A percentile compares a stretch with the other conserved stretches of the same genome.
phyloP scores from a whole-genome alignment of 176 grass and related monocot species.

The Elaeis guineensis region DNA sequence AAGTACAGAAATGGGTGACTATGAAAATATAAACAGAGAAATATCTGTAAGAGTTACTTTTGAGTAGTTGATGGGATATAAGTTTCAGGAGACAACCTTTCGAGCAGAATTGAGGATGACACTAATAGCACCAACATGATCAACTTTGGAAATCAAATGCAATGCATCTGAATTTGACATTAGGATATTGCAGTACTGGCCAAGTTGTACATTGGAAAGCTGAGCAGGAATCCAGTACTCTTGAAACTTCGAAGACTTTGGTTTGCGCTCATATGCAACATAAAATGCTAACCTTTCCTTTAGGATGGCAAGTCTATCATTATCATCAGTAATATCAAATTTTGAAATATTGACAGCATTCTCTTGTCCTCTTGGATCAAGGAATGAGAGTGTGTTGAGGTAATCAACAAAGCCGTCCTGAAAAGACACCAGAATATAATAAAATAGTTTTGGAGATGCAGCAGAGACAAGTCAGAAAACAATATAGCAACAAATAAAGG shows the following conservation, averaged over 20 bases:
- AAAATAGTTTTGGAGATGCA: too few relatives aligned
- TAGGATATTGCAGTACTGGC: conserved; percentile 64
- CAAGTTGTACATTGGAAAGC: conserved; percentile 72
- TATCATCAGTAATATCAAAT: conserved; percentile 31
- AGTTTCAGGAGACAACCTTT: conserved; percentile 33
- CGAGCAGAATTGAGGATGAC: conserved; percentile 58
- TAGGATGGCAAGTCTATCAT: conserved; percentile 31
- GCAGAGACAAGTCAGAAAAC: too few relatives aligned
- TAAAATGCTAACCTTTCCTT: conserved; percentile 47
- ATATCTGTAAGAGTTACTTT: too few relatives aligned
- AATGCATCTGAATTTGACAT: conserved; percentile 60
- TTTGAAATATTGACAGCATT: conserved; percentile 17
- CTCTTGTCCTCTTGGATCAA: conserved; percentile 33
- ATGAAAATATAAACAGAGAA: too few relatives aligned
- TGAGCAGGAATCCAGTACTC: conserved; percentile 84
- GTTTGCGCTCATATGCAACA: conserved; percentile 57
- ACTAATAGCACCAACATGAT: conserved; percentile 65
- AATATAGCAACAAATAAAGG: too few relatives aligned
- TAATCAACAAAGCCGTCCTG: conserved; percentile 68
- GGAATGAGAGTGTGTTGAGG: conserved; percentile 68
- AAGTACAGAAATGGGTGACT: too few relatives aligned
- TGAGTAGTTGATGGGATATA: too few relatives aligned
- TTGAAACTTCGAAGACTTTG: conserved; percentile 58
- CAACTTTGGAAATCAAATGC: conserved; percentile 63
- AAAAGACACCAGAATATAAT: neutral